A percentile compares a stretch with the other conserved stretches of the same genome.
Conservation (phyloP, 345 rosid genomes). For the Alliaria petiolata region DNA sequence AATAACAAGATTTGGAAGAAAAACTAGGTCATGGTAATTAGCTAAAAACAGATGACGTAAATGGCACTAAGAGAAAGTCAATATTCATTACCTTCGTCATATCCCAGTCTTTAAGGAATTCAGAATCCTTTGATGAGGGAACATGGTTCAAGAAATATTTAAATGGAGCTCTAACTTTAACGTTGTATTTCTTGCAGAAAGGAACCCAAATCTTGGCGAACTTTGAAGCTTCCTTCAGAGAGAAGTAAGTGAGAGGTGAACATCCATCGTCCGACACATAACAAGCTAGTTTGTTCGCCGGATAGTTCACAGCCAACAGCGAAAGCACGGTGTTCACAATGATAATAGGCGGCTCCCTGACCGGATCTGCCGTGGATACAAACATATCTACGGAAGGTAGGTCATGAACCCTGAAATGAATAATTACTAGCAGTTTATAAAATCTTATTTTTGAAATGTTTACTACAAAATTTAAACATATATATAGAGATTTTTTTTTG, state of each 20-base stretch:
- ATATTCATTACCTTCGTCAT: background rate
- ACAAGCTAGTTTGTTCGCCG: background rate
- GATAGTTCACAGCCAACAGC: background rate
- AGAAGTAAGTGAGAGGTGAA: background rate
- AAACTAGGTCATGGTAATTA: too few species aligned
- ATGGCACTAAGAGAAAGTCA: too few species aligned
- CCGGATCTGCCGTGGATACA: background rate
- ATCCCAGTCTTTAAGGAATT: background rate
- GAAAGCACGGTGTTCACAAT: background rate
- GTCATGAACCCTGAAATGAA: background rate
- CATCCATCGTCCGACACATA: conserved; percentile 3
- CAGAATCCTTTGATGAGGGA: background rate
- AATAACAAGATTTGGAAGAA: too few species aligned
- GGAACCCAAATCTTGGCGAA: conserved; percentile 8
- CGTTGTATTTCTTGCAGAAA: background rate
- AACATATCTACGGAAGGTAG: background rate
- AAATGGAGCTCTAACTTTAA: conserved; percentile 5
- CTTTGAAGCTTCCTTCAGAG: background rate
- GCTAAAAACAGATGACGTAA: too few species aligned
- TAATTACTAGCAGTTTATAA: background rate
- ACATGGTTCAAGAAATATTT: background rate
- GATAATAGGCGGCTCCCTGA: background rate
- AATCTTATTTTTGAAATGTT: background rate
- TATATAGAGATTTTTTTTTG: too few species aligned
- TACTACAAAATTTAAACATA: too few species aligned